Conservation (phyloP, 768 basidiomycete genomes). For the Suillus decipiens region DNA sequence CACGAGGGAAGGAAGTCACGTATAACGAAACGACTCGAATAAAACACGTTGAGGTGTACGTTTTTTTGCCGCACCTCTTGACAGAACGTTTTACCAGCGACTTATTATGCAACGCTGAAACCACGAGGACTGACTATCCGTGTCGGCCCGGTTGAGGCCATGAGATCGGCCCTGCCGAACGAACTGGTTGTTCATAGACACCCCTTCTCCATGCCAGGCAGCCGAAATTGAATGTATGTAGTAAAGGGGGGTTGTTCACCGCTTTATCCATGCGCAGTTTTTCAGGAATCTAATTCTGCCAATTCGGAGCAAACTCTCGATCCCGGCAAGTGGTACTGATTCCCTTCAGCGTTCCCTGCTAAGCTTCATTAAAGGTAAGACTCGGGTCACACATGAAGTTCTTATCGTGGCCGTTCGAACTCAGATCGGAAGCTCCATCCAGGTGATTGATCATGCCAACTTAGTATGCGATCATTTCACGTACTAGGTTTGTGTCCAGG, state of each 20-base stretch:
- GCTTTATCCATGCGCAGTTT: conserved; percentile 13
- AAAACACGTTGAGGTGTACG: not conserved
- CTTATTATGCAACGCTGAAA: conserved; percentile 18
- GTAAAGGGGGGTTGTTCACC: conserved; percentile 19
- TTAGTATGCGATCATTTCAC: conserved; percentile 3
- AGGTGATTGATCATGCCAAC: conserved; percentile 6
- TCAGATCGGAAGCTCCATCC: conserved; percentile 16
- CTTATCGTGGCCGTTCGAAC: conserved; percentile 13
- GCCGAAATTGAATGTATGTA: conserved; percentile 29
- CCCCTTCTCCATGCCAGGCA: conserved; percentile 25
- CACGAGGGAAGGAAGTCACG: not conserved
- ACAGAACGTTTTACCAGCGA: not conserved
- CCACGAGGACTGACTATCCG: conserved; percentile 29
- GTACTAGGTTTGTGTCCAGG: not conserved
- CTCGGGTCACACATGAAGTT: not conserved
- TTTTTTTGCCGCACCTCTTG: not conserved
- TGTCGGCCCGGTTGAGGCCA: conserved; percentile 20
- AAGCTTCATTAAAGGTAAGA: conserved; percentile 5
- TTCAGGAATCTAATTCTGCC: not conserved
- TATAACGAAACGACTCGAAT: not conserved
- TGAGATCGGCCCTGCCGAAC: conserved; percentile 3
- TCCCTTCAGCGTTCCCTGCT: not conserved
- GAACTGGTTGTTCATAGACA: conserved; percentile 17
- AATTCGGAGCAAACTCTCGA: not conserved
- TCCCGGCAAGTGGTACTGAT: conserved; percentile 1